Evolutionary conservation across 352 stramenopile genomes (phyloP), one percentile per base, ranked within the genome.

Genomic region (Pythium monospermum): DNA sequence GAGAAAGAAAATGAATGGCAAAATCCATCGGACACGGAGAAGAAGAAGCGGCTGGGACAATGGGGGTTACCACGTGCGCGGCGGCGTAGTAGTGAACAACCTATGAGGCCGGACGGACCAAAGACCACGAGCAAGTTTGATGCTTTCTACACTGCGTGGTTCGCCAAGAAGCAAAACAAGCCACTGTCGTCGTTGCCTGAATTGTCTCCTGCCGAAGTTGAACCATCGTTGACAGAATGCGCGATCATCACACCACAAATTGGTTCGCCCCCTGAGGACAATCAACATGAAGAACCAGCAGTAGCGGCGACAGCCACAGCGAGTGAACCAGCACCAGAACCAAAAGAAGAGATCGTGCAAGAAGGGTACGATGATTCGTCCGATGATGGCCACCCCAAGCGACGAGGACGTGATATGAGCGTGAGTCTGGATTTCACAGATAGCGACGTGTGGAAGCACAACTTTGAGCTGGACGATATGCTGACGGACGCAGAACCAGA

Each of bases 401-500:
- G 67, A 44, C 46, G 74, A 18, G 49, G 48, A 39, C 71, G 77
- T 18, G 78, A 89, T 28, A 61, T 87, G 36, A 89, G 76, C 52
- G 57, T 76, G 21, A 90, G 78, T 30, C 69, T 90, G 26, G 78
- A 90, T 45, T 90, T 90, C 49, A 81, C 68, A 16, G 79, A 90
- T 38, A 61, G 61, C 21, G 73, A 75, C 23, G 79, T 72, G 28
- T 90, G 79, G 79, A 85, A 82, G 53, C 51, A 81, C 18, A 83
- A 86, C 28, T 90, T 90, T 37, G 76, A 83, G 21, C 46, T 90
- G 39, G 79, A 87, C 59, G 78, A 89, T 58, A 73, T 61, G 6
- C 51, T 83, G 12, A 80, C 71, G 2, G 75, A 86, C 32, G 69
- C 71, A 7, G 72, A 83, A 25, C 56, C 56, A 7, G 56, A 64